A percentile compares a stretch with the other conserved stretches of the same genome.
Conservation (phyloP, 2,329 filamentous ascomycete species). For the Monilinia vaccinii-corymbosi region DNA sequence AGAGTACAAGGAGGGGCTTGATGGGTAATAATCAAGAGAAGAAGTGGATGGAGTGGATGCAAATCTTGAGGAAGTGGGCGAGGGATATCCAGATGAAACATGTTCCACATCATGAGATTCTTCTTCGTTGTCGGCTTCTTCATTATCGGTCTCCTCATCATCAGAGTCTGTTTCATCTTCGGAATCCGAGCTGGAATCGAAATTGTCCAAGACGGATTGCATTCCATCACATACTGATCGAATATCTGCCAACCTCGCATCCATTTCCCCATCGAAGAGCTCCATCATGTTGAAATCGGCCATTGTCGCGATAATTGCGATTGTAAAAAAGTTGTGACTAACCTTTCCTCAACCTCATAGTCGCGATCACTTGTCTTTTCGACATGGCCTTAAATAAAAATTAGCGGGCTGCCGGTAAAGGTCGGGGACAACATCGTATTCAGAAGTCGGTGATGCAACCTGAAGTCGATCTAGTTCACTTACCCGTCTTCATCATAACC, state of each 20-base stretch:
- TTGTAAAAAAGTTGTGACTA: constrained; percentile 17
- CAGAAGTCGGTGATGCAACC: neutral
- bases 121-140: neutral
- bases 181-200: neutral
- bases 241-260: neutral
- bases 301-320: neutral
- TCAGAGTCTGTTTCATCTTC: neutral
- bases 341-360: constrained; percentile 96
- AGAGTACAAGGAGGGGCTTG: neutral
- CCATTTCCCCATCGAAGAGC: neutral
- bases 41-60: neutral
- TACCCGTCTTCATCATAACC: constrained; percentile 99
- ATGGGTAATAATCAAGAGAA: neutral
- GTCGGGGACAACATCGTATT: neutral
- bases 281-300: neutral
- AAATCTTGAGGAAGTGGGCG: neutral
- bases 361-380: constrained; percentile 98
- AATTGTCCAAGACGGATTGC: neutral
- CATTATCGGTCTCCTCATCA: neutral
- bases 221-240: neutral
- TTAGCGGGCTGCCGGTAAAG: neutral
- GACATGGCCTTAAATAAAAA: constrained; percentile 62
- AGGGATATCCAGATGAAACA: neutral
- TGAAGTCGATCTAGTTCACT: constrained; percentile 19
- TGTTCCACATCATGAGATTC: neutral